Base-by-base conservation (phyloP, 352 stramenopile genomes). In the Globisporangium canariense region DNA sequence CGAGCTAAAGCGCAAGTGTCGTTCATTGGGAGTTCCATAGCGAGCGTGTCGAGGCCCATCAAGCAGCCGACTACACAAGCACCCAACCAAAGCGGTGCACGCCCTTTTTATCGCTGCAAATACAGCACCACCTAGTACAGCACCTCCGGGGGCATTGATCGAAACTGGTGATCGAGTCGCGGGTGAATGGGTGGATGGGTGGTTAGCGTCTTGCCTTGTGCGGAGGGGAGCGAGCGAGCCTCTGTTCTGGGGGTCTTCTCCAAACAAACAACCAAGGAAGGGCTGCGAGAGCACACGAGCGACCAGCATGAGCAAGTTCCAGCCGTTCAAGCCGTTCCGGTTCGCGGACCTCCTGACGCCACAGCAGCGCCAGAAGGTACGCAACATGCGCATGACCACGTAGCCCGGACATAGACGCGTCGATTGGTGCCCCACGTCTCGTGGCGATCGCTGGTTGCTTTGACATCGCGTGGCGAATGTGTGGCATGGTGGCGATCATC, bases 251-350 rank as follows among this genome's bases (percentile, higher is more conserved):
- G 16, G 47, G 59, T 65, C 34, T n/a, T 20, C 10, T 22, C 11
- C 45, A 51, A 22, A 34, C 18, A 51, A 22, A 34, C 18, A 14
- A 25, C 25, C 8, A 63, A 66, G 49, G 47, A 66, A 61, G 60
- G 47, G 49, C 20, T 49, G 64, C 65, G 36, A 50, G n/a, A 34
- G 34, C 68, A 28, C 18, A 52, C 28, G n/a, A 52, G 36, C 47
- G 71, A 46, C 47, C 41, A 81, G 34, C 58, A 93, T 88, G 78
- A 93, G 78, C 79, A 82, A 87, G 71, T 94, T 81, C 81, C 78
- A 91, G 73, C 86, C 86, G 32, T 94, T 93, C 70, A 88, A 91
- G 71, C 83, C 81, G 70, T 93, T 91, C 70, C 69, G 78, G 74
- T 90, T 89, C 73, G 70, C 87, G 71, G 79, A 84, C 30, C 71